phyloP scores from a whole-genome alignment of 805 yeast species.

The Suhomyces sp. region DNA sequence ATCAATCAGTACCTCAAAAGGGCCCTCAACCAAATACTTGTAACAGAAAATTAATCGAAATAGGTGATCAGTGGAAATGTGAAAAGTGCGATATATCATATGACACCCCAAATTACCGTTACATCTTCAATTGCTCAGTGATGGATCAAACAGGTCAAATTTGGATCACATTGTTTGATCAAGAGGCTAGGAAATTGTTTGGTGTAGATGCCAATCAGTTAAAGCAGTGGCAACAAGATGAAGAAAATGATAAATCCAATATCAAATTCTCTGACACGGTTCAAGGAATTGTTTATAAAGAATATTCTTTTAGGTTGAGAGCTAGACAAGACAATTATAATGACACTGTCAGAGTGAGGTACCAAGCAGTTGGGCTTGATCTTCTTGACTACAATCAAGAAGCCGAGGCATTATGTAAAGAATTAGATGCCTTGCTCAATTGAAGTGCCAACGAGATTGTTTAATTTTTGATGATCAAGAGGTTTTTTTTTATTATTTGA shows the following conservation, averaged over 20 bases:
- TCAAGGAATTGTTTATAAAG: conserved; percentile 56
- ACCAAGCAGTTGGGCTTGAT: conserved; percentile 56
- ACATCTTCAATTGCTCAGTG: conserved; percentile 71
- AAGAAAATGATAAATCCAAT: conserved; percentile 32
- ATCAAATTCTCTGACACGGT: conserved; percentile 44
- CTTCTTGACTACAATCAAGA: conserved; percentile 58
- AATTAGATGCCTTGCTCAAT: conserved; percentile 34
- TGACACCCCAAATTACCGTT: conserved; percentile 72
- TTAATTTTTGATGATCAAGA: not conserved
- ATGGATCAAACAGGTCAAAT: conserved; percentile 78
- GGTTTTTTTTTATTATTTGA: not conserved
- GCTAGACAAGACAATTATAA: conserved; percentile 84
- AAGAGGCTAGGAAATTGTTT: conserved; percentile 67
- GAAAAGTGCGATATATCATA: conserved; percentile 80
- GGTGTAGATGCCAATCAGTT: conserved; percentile 67
- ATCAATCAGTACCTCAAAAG: conserved; percentile 11
- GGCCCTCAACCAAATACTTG: conserved; percentile 39
- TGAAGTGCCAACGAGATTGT: conserved; percentile 9
- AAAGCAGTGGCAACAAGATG: conserved; percentile 31
- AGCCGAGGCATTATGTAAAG: conserved; percentile 52
- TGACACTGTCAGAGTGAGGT: conserved; percentile 73
- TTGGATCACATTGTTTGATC: conserved; percentile 87
- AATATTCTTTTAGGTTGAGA: conserved; percentile 70
- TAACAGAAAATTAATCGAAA: conserved; percentile 77
- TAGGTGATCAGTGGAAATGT: conserved; percentile 80